Evolutionary conservation across 345 rosid genomes (phyloP), one percentile per base, ranked within the genome.

Genomic region (Linum trigynum): DNA sequence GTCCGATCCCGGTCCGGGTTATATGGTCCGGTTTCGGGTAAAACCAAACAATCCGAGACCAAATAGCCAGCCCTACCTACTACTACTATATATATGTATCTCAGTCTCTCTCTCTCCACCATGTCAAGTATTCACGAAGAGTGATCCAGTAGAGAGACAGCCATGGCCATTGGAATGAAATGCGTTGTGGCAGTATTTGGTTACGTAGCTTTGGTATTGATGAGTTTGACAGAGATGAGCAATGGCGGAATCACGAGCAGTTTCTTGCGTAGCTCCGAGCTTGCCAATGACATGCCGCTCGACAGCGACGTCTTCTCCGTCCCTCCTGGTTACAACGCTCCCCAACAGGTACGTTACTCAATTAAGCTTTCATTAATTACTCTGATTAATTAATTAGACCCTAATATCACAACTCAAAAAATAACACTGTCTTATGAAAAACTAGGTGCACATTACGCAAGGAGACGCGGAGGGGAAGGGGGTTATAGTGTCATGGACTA

Each of bases 371-470:
- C 32, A 4, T 57, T 5, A 57, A 2, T 57, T 10, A 5, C 2
- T 37, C 53, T 48, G 11, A 23, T 23, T 23, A 23, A 23, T 23
- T 23, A 23, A 1, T n/a, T n/a, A 23, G 32, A 48, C 14, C 53
- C 53, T 2, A 48, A 15, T n/a, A 7, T 48, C 1, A 2, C 9
- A 48, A 10, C 53, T 5, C 38, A 0, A 23, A 6, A 23, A 48
- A 23, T 23, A 23, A 23, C 32, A 23, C 32, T 23, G 32, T 23
- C 32, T 23, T 9, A 9, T 48, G 11, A 9, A 15, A 60, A 38
- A 66, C 32, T 23, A 88, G 96, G 92, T 92, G 42, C 97, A 89
- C 71, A 75, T 89, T 67, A 85, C 97, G 14, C 97, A 92, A 86
- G 98, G 95, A 17, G 91, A 87, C 71, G 74, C 74, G 66, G 87